Evolutionary conservation across 2,329 filamentous ascomycete species (phyloP), one percentile per base, ranked within the genome.

Genomic region (Taxawa tesnikishii): DNA sequence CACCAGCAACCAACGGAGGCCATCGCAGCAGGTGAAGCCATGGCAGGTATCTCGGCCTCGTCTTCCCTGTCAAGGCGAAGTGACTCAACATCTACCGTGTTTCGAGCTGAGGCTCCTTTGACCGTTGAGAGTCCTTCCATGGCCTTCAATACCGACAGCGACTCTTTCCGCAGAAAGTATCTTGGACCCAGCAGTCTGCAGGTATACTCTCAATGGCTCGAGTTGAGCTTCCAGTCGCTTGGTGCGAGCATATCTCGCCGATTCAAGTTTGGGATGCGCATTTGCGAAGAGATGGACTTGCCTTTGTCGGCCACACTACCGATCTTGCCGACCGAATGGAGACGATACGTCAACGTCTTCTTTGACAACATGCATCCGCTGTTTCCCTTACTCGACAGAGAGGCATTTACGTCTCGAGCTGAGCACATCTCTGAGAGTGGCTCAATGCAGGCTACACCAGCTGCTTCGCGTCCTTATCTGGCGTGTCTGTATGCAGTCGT

Each of bases 101-200:
- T n/a, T n/a, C n/a, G n/a, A n/a, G n/a, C n/a, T n/a, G n/a, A n/a
- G n/a, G n/a, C n/a, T n/a, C n/a, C n/a, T n/a, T n/a, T n/a, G n/a
- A n/a, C n/a, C n/a, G n/a, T n/a, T n/a, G n/a, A n/a, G n/a, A n/a
- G n/a, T n/a, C n/a, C n/a, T n/a, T 12, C 30, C 12, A 26, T 32
- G n/a, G 24, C 30, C 23, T 17, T 32, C 10, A 24, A 32, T 15
- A 12, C 30, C 5, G 21, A 11, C 2, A 10, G 8, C 6, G 11
- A 16, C n/a, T 18, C 14, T 12, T 26, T 25, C 2, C 30, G 27
- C 7, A 21, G 30, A 5, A 40, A 38, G 10, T 40, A 35, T 12
- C 29, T 38, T 18, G 36, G 35, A 13, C 31, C 38, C n/a, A 40
- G 32, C 27, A 40, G 38, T 23, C 17, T 34, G 4, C 32, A 38